These are phyloP conservation scores for Cnidoscolus chayamansa DNA, from an alignment of 441 rosid species.

Conservation along the genomic window DNA sequence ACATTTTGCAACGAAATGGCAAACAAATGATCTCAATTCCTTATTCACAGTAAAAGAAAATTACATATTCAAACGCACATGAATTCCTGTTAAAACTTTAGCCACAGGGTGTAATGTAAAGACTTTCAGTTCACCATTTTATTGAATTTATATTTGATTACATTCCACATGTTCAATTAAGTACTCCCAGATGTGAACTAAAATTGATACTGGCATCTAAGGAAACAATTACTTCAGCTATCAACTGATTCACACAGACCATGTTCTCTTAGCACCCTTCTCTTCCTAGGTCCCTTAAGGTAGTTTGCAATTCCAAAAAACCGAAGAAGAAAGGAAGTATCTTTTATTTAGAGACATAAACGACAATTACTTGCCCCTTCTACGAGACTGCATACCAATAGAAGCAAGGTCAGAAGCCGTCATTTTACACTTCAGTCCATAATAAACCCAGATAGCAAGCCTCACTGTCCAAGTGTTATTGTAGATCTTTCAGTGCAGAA, in stretches of 20 bases:
- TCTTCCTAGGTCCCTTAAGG: background rate
- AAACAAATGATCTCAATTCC: background rate
- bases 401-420: background rate
- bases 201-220: background rate
- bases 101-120: background rate
- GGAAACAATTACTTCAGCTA: background rate
- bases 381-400: no score
- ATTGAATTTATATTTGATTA: background rate
- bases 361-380: no score
- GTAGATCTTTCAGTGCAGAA: background rate
- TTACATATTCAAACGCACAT: background rate
- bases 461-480: background rate
- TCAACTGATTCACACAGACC: background rate
- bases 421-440: background rate
- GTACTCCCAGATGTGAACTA: background rate
- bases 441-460: background rate
- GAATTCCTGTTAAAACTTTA: background rate
- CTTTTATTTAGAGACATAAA: background rate
- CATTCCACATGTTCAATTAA: background rate
- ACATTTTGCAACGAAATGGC: background rate
- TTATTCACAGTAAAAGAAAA: background rate
- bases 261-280: background rate
- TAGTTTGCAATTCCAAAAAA: background rate
- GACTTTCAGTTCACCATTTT: background rate
- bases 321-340: background rate